Base-by-base conservation (phyloP, 2,329 filamentous ascomycete species). In the Penicillium sp. region DNA sequence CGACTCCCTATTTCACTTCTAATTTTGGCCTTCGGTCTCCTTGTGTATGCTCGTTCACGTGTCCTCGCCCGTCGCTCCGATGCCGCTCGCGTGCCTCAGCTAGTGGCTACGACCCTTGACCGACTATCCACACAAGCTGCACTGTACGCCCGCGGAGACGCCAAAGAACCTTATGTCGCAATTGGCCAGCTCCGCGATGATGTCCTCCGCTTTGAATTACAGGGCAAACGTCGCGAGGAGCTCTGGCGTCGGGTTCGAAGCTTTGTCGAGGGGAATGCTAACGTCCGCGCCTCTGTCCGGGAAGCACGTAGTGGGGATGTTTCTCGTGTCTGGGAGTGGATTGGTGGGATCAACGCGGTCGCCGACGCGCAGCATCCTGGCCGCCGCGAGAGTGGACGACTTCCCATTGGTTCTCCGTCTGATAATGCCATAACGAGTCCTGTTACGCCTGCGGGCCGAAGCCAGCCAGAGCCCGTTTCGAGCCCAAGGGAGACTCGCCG, bases 181-280 rank as follows among this genome's bases (percentile, higher is more conserved):
- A 81, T 96, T 60, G 88, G 88, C 0, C 93, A 97, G 66, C 75
- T 99, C 46, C 80, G 93, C 52, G 93, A 99, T 64, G 92, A 97
- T 64, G 86, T 99, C 3, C 77, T 99, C 33, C 80, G 92, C 16
- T 82, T 86, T 25, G 84, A 95, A 53, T 89, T 96, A 67, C 86
- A 81, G 3, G 78, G 91, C 16, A 77, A 79, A 8, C 82, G 90
- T 60, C 80, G 93, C 31, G 87, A 93, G 64, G 81, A 82, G 48
- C 76, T 99, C 42, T 99, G 95, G 93, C 80, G 83, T 56, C 82
- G 83, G 41, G 93, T 99, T 16, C 81, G 83, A 58, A 81, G 78
- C 43, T 86, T 97, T 44, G 91, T 99, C 0, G 93, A 99, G 71
- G 84, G 85, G 69, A 99, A 99, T 68, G 87, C 88, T 52, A 99